Evolutionary conservation across 1,284 basidiomycete genomes (phyloP).

Genomic region (Microbotryum intermedium): DNA sequence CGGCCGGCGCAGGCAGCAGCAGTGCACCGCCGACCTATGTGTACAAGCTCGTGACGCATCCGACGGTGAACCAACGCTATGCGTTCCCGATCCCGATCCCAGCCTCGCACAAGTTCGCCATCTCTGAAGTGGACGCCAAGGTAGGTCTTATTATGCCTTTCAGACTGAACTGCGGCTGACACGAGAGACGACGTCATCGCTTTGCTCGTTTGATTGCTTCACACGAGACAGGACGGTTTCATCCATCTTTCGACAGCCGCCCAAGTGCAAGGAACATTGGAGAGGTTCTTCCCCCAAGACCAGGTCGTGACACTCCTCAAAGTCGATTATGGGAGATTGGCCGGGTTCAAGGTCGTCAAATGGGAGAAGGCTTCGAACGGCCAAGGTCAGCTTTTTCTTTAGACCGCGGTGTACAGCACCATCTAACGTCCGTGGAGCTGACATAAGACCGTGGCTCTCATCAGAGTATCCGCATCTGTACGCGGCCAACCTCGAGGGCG

Average conservation of each 20-base stretch:
- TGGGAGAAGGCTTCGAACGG: conserved; percentile 45
- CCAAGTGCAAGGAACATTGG: conserved; percentile 51
- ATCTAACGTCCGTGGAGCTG: too few relatives aligned
- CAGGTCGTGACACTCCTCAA: conserved; percentile 47
- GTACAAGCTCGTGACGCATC: too few relatives aligned
- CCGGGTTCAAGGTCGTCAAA: conserved; percentile 39
- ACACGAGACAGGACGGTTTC: conserved; percentile 42
- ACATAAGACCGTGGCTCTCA: too few relatives aligned
- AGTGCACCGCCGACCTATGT: too few relatives aligned
- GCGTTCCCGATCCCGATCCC: conserved; percentile 25
- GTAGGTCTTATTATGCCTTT: background rate
- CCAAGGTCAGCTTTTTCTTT: background rate
- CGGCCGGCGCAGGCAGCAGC: too few relatives aligned
- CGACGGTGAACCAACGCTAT: conserved; percentile 1
- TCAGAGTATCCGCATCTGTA: conserved; percentile 53
- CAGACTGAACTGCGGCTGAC: background rate
- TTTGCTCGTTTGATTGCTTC: too few relatives aligned
- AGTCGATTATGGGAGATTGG: conserved; percentile 42
- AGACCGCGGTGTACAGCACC: too few relatives aligned
- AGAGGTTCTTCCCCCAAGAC: conserved; percentile 47
- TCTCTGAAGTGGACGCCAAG: conserved; percentile 18
- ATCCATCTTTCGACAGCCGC: conserved; percentile 54
- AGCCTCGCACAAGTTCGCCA: conserved; percentile 15
- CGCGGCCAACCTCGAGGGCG: conserved; percentile 44
- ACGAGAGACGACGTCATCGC: too few relatives aligned